Conservation (phyloP, 768 basidiomycete species). For the Leccinum obscurum region DNA sequence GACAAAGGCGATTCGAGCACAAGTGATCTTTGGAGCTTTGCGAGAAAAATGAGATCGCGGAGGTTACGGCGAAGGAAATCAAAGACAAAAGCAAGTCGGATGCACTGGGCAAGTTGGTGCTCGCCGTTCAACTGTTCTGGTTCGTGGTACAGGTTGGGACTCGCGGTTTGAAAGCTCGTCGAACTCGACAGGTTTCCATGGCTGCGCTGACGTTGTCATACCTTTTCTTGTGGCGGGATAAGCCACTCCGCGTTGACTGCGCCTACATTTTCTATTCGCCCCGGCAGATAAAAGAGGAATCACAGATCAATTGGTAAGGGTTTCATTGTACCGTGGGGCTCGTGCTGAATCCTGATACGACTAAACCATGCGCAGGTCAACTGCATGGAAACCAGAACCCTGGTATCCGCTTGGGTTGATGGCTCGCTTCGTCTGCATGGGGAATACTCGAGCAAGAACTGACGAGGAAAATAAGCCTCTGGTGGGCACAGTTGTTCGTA, state of each 20-base stretch:
- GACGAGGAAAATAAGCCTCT: neutral
- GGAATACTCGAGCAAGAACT: neutral
- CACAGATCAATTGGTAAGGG: neutral
- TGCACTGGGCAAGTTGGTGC: neutral
- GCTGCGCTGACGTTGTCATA: neutral
- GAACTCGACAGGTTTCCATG: neutral
- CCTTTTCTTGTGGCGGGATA: neutral
- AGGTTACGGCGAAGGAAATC: neutral
- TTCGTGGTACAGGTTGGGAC: neutral
- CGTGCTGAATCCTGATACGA: neutral
- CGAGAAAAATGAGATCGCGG: neutral
- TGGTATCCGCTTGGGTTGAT: neutral
- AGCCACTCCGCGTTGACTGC: neutral
- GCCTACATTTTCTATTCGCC: neutral
- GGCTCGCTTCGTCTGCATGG: neutral
- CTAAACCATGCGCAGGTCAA: neutral
- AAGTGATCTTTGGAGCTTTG: neutral
- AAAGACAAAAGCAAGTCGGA: conserved; percentile 1
- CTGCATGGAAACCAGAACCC: neutral
- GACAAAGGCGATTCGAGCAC: neutral
- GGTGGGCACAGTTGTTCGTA: neutral
- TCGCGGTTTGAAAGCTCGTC: neutral
- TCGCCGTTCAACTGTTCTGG: neutral
- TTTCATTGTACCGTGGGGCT: neutral
- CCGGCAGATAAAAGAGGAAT: neutral